Percentiles rank a stretch among this genome's conserved stretches.
phyloP scores from a whole-genome alignment of 179 eudicot species.

The Drosera spatulata region DNA sequence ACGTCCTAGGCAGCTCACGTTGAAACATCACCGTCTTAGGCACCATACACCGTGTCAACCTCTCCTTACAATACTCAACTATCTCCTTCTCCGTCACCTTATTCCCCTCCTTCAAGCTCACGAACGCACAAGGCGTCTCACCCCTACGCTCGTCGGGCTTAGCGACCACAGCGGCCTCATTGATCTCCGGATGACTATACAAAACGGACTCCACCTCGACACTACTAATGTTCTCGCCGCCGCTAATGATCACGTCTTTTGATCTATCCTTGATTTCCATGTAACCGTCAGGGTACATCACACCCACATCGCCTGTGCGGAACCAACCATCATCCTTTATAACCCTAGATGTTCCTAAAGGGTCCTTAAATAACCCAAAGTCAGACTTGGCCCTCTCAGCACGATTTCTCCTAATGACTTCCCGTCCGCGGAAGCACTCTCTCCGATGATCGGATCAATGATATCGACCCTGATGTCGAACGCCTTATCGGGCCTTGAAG shows the following conservation, averaged over 20 bases:
- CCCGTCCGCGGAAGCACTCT: slow-evolving; percentile 41
- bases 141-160: slow-evolving; percentile 75
- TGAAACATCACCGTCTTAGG: slow-evolving; percentile 48
- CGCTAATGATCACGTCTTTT: slow-evolving; percentile 70
- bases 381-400: slow-evolving; percentile 53
- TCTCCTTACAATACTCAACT: slow-evolving; percentile 32
- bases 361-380: slow-evolving; percentile 54
- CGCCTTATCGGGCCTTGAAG: slow-evolving; percentile 57
- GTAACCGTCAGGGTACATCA: slow-evolving; percentile 52
- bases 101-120: slow-evolving; percentile 14
- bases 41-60: slow-evolving; percentile 45
- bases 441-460: slow-evolving; percentile 18
- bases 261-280: slow-evolving; percentile 55
- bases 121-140: slow-evolving; percentile 70
- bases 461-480: slow-evolving; percentile 48
- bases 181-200: slow-evolving; percentile 28
- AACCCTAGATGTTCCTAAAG: slow-evolving; percentile 26
- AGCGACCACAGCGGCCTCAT: slow-evolving; percentile 61
- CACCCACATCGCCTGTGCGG: slow-evolving; percentile 61
- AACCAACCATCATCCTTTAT: slow-evolving; percentile 48
- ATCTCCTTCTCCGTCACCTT: slow-evolving; percentile 31
- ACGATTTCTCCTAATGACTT: slow-evolving; percentile 53
- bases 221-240: slow-evolving; percentile 78
- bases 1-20: slow-evolving; percentile 38
- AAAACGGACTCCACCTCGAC: slow-evolving; percentile 46